phyloP scores from a whole-genome alignment of 140 eudicot genomes.

The Senecio squalidus region DNA sequence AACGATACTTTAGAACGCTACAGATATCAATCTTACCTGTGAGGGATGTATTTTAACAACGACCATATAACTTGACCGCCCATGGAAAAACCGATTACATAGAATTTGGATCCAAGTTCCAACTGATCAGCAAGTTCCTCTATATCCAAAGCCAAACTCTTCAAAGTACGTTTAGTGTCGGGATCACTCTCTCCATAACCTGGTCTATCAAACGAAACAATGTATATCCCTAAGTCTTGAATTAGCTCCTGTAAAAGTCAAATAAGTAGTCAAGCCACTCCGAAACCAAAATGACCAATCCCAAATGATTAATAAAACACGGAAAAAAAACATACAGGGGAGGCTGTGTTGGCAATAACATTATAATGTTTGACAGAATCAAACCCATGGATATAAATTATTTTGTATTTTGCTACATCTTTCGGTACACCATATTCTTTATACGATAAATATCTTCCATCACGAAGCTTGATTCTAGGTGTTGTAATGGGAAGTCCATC shows the following conservation, averaged over 20 bases:
- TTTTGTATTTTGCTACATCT: slow-evolving; percentile 59
- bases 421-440: slow-evolving; percentile 67
- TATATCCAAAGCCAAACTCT: slow-evolving; percentile 61
- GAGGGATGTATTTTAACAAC: slow-evolving; percentile 80
- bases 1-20: not conserved
- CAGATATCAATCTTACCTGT: slow-evolving; percentile 41
- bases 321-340: slow-evolving; percentile 41
- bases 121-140: slow-evolving; percentile 90
- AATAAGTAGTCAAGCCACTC: not conserved
- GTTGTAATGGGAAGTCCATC: slow-evolving; percentile 74
- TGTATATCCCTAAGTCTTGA: slow-evolving; percentile 61
- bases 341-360: slow-evolving; percentile 37
- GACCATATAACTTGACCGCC: slow-evolving; percentile 76
- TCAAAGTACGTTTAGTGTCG: slow-evolving; percentile 59
- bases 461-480: slow-evolving; percentile 63
- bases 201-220: slow-evolving; percentile 84
- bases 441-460: slow-evolving; percentile 83
- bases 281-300: not conserved
- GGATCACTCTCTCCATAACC: slow-evolving; percentile 97
- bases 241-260: slow-evolving; percentile 46
- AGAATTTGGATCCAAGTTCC: slow-evolving; percentile 64
- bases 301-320: not conserved
- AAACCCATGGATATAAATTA: slow-evolving; percentile 67
- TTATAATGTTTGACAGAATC: slow-evolving; percentile 53
- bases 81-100: slow-evolving; percentile 66